Percentiles rank a stretch among this genome's conserved stretches.
Evolutionary conservation across 805 yeast genomes (phyloP).

Genomic region (Starmerella geochares): DNA sequence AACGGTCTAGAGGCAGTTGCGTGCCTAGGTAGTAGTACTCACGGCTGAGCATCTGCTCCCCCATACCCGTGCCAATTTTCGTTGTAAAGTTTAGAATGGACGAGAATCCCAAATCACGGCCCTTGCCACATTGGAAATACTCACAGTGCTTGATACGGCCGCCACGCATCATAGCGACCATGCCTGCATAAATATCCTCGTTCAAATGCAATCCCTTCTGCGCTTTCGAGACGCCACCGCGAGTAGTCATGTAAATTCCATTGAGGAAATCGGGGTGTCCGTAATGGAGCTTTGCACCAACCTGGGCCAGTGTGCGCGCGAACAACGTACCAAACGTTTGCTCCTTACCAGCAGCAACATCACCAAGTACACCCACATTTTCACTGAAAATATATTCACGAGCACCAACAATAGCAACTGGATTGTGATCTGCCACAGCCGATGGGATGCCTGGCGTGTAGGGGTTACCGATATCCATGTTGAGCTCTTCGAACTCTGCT

Average conservation of each 20-base stretch:
- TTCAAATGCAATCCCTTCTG: slow-evolving; percentile 87
- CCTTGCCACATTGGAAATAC: slow-evolving; percentile 93
- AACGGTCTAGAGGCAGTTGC: slow-evolving; percentile 76
- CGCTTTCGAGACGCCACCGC: slow-evolving; percentile 94
- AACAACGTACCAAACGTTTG: slow-evolving; percentile 94
- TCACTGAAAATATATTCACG: slow-evolving; percentile 92
- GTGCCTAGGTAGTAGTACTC: slow-evolving; percentile 89
- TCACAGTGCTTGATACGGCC: slow-evolving; percentile 94
- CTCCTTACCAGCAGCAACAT: slow-evolving; percentile 94
- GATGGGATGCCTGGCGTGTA: slow-evolving; percentile 47
- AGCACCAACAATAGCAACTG: slow-evolving; percentile 91
- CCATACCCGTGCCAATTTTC: slow-evolving; percentile 97
- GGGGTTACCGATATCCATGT: slow-evolving; percentile 41
- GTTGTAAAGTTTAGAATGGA: slow-evolving; percentile 88
- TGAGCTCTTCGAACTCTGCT: slow-evolving; percentile 82
- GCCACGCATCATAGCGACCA: slow-evolving; percentile 78
- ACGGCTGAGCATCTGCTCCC: slow-evolving; percentile 85
- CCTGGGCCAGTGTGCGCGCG: slow-evolving; percentile 84
- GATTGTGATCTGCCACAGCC: slow-evolving; percentile 32
- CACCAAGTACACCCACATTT: slow-evolving; percentile 84
- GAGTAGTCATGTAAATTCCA: slow-evolving; percentile 81
- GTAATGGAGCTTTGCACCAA: slow-evolving; percentile 89
- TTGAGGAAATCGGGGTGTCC: slow-evolving; percentile 95
- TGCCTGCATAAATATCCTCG: slow-evolving; percentile 94
- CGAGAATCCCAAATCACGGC: slow-evolving; percentile 87